phyloP scores from a whole-genome alignment of 1,284 basidiomycete genomes.

The Ustilago nuda region DNA sequence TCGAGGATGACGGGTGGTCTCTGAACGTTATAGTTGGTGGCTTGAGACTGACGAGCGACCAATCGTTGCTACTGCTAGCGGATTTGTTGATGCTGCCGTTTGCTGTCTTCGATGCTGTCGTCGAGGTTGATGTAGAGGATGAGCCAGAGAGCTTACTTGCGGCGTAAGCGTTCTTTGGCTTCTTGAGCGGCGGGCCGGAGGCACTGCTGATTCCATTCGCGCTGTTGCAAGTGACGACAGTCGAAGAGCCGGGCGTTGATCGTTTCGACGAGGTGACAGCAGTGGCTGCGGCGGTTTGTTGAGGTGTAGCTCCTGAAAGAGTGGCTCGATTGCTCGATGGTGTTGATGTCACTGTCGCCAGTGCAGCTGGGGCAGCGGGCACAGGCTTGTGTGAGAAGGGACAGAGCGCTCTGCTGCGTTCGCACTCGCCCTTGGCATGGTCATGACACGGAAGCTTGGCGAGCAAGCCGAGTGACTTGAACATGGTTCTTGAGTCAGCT shows the following conservation, averaged over 20 bases:
- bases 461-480: constrained; percentile 54
- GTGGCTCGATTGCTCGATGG: constrained; percentile 17
- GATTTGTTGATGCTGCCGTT: constrained; percentile 7
- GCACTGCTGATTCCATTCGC: constrained; percentile 4
- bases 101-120: constrained; percentile 9
- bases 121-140: constrained; percentile 1
- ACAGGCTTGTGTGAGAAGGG: constrained; percentile 51
- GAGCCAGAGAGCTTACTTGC: constrained; percentile 15
- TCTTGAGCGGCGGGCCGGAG: constrained; percentile 34
- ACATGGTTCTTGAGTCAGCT: constrained; percentile 39
- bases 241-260: constrained; percentile 11
- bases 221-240: background rate
- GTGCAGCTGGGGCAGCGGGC: background rate
- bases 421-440: constrained; percentile 51
- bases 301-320: constrained; percentile 11
- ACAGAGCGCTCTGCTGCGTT: constrained; percentile 37
- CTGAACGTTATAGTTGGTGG: constrained; percentile 46
- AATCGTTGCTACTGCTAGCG: constrained; percentile 23
- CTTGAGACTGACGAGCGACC: constrained; percentile 39
- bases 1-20: constrained; percentile 44
- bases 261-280: constrained; percentile 12
- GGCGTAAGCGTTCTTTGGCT: constrained; percentile 48
- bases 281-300: background rate
- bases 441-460: constrained; percentile 56
- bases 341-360: constrained; percentile 5